A percentile compares a stretch with the other conserved stretches of the same genome.
phyloP scores from a whole-genome alignment of 202 grass and related monocot genomes.

The Bolboschoenoplectus hybrid region DNA sequence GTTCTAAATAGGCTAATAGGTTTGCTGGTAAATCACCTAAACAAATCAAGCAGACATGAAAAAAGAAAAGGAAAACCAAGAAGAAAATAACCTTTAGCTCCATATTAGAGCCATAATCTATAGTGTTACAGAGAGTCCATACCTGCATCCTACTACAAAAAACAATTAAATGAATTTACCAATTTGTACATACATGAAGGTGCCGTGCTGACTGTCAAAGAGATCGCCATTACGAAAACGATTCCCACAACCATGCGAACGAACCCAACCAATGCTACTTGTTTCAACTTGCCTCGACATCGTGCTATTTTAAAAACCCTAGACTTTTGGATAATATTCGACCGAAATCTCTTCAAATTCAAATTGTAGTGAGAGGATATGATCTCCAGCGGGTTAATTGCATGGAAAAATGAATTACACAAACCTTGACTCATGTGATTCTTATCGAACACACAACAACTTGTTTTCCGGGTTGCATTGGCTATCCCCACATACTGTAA shows the following conservation, averaged over 20 bases:
- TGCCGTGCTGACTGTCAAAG: conserved; percentile 53
- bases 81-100: conserved; percentile 12
- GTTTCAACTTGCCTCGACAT: conserved; percentile 46
- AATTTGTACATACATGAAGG: conserved; percentile 58
- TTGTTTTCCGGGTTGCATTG: conserved; percentile 39
- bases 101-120: neutral
- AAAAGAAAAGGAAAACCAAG: neutral
- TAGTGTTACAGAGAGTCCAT: neutral
- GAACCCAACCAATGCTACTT: conserved; percentile 44
- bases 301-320: conserved; percentile 21
- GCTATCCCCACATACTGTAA: conserved; percentile 17
- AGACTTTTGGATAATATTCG: conserved; percentile 33
- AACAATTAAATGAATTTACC: conserved; percentile 16
- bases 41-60: neutral
- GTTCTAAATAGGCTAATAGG: neutral
- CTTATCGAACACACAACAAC: neutral
- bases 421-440: neutral
- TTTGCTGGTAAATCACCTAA: neutral
- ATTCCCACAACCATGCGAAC: conserved; percentile 52
- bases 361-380: conserved; percentile 45
- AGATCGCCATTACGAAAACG: conserved; percentile 64
- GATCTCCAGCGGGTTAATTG: conserved; percentile 44
- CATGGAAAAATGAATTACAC: conserved; percentile 23
- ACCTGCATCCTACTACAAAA: conserved; percentile 5
- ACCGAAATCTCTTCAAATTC: conserved; percentile 33